Base-by-base conservation (phyloP, 2,329 filamentous ascomycete species). In the Atkinsonella texensis region DNA sequence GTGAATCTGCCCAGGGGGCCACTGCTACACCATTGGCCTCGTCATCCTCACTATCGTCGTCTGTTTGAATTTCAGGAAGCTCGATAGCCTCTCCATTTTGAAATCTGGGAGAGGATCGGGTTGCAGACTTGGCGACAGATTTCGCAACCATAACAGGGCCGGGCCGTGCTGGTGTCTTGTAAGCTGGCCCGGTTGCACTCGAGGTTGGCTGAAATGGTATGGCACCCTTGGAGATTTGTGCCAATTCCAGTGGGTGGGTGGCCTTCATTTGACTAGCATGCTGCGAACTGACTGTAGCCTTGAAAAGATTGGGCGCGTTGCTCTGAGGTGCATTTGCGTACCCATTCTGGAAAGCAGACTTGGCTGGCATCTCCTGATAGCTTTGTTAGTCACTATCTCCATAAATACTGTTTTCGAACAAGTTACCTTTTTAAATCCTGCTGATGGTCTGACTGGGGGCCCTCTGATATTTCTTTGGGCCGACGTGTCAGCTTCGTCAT, bases 41-140 rank as follows among this genome's bases (percentile, higher is more conserved):
- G 13, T 81, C 80, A 6, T 91, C 86, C 47, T 91, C 86, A 53
- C 95, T 88, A 61, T 95, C 90, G 32, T 89, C 89, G 64, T 98
- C 94, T 1, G 93, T 97, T 56, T 89, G 83, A 59, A 98, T 97
- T 59, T 98, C 93, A 0, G 93, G 91, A 3, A 98, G 80, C 58
- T 93, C 85, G 61, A 98, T 96, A 49, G 79, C 80, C 53, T 98
- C 93, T 54, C 90, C 89, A 59, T 89, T 91, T 55, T 85, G 86
- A 69, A 94, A 95, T 49, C 87, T 81, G 1, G 89, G 89, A 1
- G 89, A 95, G 32, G 86, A 84, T 57, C 81, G 77, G 17, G 77
- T 68, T 2, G 69, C 73, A n/a, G 77, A 75, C 60, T 85, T 87
- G 53, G 74, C 74, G 2, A 71, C 72, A 1, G 81, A 80, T 61